Evolutionary conservation across 192 early-diverging fungal species (phyloP), one percentile per base, ranked within the genome.

Genomic region (Cetraspora pellucida): DNA sequence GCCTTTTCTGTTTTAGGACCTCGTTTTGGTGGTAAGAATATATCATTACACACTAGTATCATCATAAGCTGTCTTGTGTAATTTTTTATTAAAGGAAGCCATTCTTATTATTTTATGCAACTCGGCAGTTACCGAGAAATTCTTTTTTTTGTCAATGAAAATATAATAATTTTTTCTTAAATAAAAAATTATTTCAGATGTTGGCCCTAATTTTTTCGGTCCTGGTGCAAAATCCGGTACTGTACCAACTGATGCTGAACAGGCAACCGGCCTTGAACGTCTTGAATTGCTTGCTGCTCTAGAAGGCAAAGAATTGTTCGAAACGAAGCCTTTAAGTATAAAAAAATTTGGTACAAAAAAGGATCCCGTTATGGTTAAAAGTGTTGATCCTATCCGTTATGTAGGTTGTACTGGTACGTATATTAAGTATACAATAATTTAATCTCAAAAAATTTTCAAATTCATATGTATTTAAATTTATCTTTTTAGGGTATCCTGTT

Each of bases 321-420:
- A 97, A 81, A 83, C 96, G 85, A 86, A 90, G 25, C 94, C 95
- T 44, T 86, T 98, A 79, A 55, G 84, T 37, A 71, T 97, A 80
- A 84, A 85, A 31, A 85, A 90, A 79, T 84, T 90, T 77, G 94
- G 93, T 57, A 97, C 97, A 55, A 85, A 87, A 81, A 83, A 86
- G 44, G 89, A 95, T 83, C 97, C 96, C 74, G 91, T 96, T 75
- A 86, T 97, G 74, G 91, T 99, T 66, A 81, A 85, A 64, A 95
- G 94, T 43, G 83, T 87, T 57, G 93, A 96, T 80, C 87, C 87
- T 60, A 87, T 90, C 80, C 91, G 93, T 59, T 92, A 94, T 78
- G 89, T 98, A 74, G 97, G 95, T 37, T 99, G 97, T 91, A 91
- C 93, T 81, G 95, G 95, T 96, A 86, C 47, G 85, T 85, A 70